Conservation (phyloP, 805 yeast species). For the Suhomyces pyralidae region DNA sequence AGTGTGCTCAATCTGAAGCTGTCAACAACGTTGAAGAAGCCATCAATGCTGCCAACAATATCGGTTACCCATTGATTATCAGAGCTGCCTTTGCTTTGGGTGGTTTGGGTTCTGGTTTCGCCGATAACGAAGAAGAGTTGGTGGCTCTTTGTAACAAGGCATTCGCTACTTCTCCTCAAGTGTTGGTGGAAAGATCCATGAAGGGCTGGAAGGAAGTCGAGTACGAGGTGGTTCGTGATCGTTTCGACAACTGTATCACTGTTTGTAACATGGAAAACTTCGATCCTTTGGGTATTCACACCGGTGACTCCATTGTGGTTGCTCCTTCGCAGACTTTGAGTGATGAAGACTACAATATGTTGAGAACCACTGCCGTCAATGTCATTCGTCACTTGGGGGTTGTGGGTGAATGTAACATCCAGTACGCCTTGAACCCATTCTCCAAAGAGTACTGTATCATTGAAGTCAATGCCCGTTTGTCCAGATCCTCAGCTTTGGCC, state of each 20-base stretch:
- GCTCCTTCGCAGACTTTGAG: slow-evolving; percentile 98
- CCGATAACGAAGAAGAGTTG: slow-evolving; percentile 80
- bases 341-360: slow-evolving; percentile 96
- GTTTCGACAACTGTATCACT: slow-evolving; percentile 94
- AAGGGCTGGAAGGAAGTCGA: slow-evolving; percentile 99
- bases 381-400: slow-evolving; percentile 97
- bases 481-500: slow-evolving; percentile 98
- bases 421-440: slow-evolving; percentile 91
- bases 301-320: slow-evolving; percentile 98
- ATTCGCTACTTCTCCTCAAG: slow-evolving; percentile 94
- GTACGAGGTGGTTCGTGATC: slow-evolving; percentile 98
- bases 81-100: slow-evolving; percentile 98
- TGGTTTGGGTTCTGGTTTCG: slow-evolving; percentile 98
- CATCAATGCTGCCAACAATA: slow-evolving; percentile 72
- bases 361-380: slow-evolving; percentile 95
- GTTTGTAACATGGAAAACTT: slow-evolving; percentile 99
- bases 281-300: slow-evolving; percentile 97
- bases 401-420: slow-evolving; percentile 99
- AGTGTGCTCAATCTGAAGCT: slow-evolving; percentile 91
- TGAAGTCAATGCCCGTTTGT: slow-evolving; percentile 96
- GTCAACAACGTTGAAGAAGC: slow-evolving; percentile 82
- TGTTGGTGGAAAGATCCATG: slow-evolving; percentile 91
- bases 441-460: slow-evolving; percentile 94
- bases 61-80: slow-evolving; percentile 93
- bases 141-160: slow-evolving; percentile 84